These are phyloP conservation scores for Plasmodium relictum DNA, from an alignment of 169 alveolate genomes.

Conservation along the genomic window DNA sequence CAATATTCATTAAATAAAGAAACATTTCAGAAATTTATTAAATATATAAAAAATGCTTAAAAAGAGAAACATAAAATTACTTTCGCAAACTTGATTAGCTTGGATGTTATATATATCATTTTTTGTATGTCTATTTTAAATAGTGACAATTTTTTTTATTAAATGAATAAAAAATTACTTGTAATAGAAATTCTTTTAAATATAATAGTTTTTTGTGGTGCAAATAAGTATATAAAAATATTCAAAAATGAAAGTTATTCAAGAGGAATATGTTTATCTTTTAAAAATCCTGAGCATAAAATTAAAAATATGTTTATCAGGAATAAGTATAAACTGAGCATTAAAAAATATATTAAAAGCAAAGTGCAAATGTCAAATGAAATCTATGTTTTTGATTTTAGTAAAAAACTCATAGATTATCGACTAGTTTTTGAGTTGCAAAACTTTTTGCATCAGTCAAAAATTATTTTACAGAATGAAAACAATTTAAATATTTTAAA, in stretches of 20 bases:
- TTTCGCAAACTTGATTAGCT: no score
- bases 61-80: no score
- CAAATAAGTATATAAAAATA: not conserved
- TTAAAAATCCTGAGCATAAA: slow-evolving; percentile 3
- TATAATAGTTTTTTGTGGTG: slow-evolving; percentile 16
- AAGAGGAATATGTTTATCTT: not conserved
- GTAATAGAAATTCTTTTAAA: slow-evolving; percentile 11
- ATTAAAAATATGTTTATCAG: slow-evolving; percentile 1
- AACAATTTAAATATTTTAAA: slow-evolving; percentile 9
- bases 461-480: slow-evolving; percentile 40
- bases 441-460: slow-evolving; percentile 48
- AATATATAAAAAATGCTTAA: no score
- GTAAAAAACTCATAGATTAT: slow-evolving; percentile 64
- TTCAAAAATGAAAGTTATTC: slow-evolving; percentile 31
- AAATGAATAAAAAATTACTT: slow-evolving; percentile 39
- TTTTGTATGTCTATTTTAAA: no score
- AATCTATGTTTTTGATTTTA: slow-evolving; percentile 57
- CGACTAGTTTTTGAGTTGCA: slow-evolving; percentile 58
- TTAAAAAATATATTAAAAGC: slow-evolving; percentile 8
- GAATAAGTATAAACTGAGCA: not conserved
- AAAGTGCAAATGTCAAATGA: slow-evolving; percentile 17
- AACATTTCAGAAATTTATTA: no score
- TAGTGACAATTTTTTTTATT: not conserved
- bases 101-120: no score
- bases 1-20: no score